phyloP scores from a whole-genome alignment of 441 rosid genomes.

The Pelargonium cotyledonis region DNA sequence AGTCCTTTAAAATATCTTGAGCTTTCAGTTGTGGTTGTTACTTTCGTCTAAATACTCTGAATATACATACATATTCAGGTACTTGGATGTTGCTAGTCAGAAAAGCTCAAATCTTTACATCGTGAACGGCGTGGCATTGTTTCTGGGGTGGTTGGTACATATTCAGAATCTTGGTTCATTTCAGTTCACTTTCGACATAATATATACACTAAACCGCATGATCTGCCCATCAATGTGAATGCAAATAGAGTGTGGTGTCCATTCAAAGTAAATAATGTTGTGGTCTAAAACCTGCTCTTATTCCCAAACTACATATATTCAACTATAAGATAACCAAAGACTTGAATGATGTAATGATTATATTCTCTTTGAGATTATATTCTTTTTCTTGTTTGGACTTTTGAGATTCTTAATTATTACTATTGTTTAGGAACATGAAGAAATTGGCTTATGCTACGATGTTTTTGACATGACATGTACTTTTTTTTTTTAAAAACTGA shows the following conservation, averaged over 20 bases:
- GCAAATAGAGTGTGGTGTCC: neutral
- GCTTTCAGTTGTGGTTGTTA: no score
- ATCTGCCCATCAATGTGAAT: neutral
- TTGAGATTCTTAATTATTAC: no score
- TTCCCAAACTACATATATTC: neutral
- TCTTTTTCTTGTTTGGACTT: no score
- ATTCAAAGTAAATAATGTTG: neutral
- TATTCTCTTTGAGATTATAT: no score
- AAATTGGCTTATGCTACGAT: neutral
- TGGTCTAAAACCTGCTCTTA: neutral
- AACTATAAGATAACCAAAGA: no score
- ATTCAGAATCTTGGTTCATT: conserved; percentile 11
- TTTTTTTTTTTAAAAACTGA: neutral
- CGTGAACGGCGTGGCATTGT: conserved; percentile 58
- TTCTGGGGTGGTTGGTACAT: conserved; percentile 84
- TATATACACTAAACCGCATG: neutral
- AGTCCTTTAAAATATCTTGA: no score
- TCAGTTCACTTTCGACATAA: conserved; percentile 11
- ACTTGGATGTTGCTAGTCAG: conserved; percentile 60
- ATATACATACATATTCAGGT: conserved; percentile 35
- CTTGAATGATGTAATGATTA: no score
- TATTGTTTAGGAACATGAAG: neutral
- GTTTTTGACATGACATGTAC: neutral
- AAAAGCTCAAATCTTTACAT: conserved; percentile 51
- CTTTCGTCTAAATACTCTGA: no score